These are phyloP conservation scores for Starmerella geochares DNA, from an alignment of 805 yeast genomes.

Conservation along the genomic window DNA sequence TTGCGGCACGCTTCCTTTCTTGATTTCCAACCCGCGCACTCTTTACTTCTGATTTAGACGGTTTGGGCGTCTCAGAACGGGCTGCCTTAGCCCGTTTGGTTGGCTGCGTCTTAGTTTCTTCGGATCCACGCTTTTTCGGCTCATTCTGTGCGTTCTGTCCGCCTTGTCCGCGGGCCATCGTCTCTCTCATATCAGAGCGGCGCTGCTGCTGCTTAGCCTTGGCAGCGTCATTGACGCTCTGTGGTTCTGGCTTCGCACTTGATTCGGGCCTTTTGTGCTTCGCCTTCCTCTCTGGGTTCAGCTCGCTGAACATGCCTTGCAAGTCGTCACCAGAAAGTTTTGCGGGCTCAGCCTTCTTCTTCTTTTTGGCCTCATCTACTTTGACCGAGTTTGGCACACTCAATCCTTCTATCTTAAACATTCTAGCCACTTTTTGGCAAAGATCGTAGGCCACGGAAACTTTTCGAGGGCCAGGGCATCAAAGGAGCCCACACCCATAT, in stretches of 20 bases:
- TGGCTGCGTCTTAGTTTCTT: not conserved
- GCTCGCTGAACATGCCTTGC: slow-evolving; percentile 19
- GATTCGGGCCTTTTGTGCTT: not conserved
- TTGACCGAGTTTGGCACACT: slow-evolving; percentile 17
- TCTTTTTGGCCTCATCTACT: slow-evolving; percentile 12
- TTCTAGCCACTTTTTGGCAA: too few species aligned
- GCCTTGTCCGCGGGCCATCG: too few species aligned
- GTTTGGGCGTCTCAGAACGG: not conserved
- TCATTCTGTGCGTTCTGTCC: too few species aligned
- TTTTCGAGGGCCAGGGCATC: slow-evolving; percentile 6
- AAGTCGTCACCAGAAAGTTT: slow-evolving; percentile 17
- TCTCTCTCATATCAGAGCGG: not conserved
- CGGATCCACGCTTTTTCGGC: not conserved
- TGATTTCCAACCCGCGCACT: too few species aligned
- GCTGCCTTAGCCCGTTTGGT: not conserved
- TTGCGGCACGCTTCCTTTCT: too few species aligned
- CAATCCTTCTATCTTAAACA: slow-evolving; percentile 22
- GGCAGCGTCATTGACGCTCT: not conserved
- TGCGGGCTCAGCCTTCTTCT: slow-evolving; percentile 8
- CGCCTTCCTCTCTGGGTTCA: not conserved
- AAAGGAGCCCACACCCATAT: not conserved
- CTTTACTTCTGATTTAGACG: not conserved
- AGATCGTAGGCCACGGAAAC: not conserved
- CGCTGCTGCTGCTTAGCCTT: not conserved
- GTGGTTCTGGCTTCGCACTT: not conserved